These are phyloP conservation scores for Xylaria sp. DNA, from an alignment of 2,329 filamentous ascomycete species.

Conservation along the genomic window DNA sequence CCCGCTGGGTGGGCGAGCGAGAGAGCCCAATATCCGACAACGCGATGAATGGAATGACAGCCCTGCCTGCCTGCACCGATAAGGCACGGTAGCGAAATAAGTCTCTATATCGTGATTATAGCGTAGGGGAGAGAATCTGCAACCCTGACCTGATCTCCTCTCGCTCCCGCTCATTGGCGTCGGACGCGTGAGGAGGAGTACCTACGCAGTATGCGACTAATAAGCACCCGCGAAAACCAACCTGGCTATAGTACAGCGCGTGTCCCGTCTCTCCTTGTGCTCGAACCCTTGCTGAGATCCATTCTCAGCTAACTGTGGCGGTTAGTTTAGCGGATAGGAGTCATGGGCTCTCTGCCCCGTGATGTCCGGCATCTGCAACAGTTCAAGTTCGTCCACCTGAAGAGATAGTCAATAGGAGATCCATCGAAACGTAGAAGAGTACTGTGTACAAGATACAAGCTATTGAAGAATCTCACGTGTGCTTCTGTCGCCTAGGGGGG, in stretches of 20 bases:
- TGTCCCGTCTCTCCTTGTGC: slow-evolving; percentile 14
- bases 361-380: background rate
- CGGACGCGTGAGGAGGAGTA: slow-evolving; percentile 23
- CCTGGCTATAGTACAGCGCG: slow-evolving; percentile 14
- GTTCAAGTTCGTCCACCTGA: background rate
- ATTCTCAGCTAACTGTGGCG: background rate
- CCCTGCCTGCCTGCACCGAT: slow-evolving; percentile 26
- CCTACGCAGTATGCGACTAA: slow-evolving; percentile 13
- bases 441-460: background rate
- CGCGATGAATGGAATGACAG: background rate
- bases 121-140: slow-evolving; percentile 6
- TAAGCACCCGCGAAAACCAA: slow-evolving; percentile 18
- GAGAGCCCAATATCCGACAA: slow-evolving; percentile 21
- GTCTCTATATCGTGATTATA: slow-evolving; percentile 8
- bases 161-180: slow-evolving; percentile 19
- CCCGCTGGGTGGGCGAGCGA: no score
- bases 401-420: background rate
- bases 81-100: slow-evolving; percentile 27
- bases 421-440: background rate
- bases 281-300: background rate
- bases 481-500: background rate
- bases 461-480: slow-evolving; percentile 2
- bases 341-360: background rate
- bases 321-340: background rate
- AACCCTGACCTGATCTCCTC: slow-evolving; percentile 13